Evolutionary conservation across 345 rosid species (phyloP).

Genomic region (Camelina hispida): DNA sequence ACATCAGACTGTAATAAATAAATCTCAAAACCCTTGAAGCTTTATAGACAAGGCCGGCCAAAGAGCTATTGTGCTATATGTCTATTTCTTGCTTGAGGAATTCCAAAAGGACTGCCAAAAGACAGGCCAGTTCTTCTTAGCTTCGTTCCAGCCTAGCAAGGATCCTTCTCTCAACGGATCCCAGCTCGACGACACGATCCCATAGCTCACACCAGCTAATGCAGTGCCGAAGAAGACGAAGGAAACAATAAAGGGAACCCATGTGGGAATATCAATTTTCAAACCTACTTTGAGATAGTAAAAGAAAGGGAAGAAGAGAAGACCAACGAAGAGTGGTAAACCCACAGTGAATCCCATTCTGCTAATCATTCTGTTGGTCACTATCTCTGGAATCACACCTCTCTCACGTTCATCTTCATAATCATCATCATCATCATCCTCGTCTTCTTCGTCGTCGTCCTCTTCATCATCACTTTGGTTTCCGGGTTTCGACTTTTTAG

Average conservation of each 20-base stretch:
- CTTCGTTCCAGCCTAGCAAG: conserved; percentile 90
- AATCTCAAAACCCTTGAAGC: neutral
- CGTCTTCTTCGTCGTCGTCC: conserved; percentile 41
- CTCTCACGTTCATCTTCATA: conserved; percentile 51
- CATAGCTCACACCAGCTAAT: conserved; percentile 82
- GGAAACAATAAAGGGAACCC: conserved; percentile 87
- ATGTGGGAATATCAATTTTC: conserved; percentile 80
- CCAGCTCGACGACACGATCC: conserved; percentile 96
- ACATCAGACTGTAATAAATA: neutral
- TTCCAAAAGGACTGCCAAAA: conserved; percentile 94
- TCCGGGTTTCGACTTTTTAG: conserved; percentile 48
- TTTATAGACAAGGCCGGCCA: neutral
- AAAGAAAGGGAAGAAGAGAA: conserved; percentile 85
- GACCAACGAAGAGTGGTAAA: conserved; percentile 69
- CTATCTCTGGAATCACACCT: conserved; percentile 83
- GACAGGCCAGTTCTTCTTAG: conserved; percentile 92
- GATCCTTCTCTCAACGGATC: conserved; percentile 96
- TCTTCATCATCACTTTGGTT: conserved; percentile 45
- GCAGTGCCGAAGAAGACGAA: conserved; percentile 90
- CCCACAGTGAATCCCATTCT: conserved; percentile 86
- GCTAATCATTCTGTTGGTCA: conserved; percentile 90
- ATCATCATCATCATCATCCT: conserved; percentile 24
- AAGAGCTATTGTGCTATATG: neutral
- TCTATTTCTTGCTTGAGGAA: conserved; percentile 57
- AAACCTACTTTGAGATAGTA: conserved; percentile 82